Evolutionary conservation across 441 rosid genomes (phyloP).

Genomic region (Gossypium laxum): DNA sequence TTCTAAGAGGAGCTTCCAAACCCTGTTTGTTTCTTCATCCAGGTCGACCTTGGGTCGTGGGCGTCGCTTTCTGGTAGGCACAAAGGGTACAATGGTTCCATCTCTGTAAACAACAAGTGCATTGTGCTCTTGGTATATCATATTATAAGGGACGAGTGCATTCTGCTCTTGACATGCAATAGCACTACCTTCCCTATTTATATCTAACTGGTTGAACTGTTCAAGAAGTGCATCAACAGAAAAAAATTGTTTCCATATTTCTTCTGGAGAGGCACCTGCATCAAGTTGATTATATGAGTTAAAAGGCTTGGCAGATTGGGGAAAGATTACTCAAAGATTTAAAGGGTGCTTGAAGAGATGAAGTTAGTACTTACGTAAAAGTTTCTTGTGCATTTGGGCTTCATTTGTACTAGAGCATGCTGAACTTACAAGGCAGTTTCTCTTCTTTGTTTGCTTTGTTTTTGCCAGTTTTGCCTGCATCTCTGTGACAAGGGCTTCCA

Average conservation of each 20-base stretch:
- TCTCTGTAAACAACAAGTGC: constrained; percentile 38
- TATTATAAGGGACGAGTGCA: constrained; percentile 42
- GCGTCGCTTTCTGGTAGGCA: constrained; percentile 27
- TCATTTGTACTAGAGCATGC: constrained; percentile 21
- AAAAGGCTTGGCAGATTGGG: constrained; percentile 8
- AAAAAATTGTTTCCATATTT: constrained; percentile 23
- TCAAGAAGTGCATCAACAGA: constrained; percentile 32
- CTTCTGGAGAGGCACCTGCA: constrained; percentile 44
- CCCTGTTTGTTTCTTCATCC: constrained; percentile 50
- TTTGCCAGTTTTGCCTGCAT: constrained; percentile 30
- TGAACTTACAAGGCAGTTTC: constrained; percentile 21
- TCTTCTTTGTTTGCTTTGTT: constrained; percentile 43
- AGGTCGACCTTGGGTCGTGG: constrained; percentile 49
- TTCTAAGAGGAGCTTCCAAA: constrained; percentile 54
- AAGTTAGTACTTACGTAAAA: constrained; percentile 33
- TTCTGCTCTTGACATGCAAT: constrained; percentile 26
- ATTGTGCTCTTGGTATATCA: constrained; percentile 25
- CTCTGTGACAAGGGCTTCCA: constrained; percentile 30
- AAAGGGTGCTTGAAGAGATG: background rate
- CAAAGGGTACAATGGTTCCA: constrained; percentile 37
- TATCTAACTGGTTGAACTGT: constrained; percentile 30
- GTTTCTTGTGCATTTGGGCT: constrained; percentile 28
- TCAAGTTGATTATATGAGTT: constrained; percentile 17
- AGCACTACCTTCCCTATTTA: constrained; percentile 30
- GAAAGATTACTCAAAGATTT: background rate